Base-by-base conservation (phyloP, 2,329 filamentous ascomycete genomes). In the Gyromitra esculenta region DNA sequence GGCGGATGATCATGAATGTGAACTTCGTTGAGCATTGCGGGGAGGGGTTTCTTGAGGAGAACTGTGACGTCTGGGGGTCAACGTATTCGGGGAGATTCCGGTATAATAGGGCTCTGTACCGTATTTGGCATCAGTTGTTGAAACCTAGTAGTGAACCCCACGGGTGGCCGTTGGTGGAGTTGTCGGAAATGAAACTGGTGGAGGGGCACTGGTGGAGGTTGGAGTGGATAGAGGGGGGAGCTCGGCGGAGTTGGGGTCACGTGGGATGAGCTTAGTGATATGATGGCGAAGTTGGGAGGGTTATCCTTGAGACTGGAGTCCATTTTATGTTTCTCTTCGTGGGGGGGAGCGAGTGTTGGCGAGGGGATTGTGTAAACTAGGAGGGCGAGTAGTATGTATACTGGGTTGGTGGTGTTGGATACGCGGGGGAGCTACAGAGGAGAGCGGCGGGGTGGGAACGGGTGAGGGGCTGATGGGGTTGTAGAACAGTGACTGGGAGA, bases 381-480 rank as follows among this genome's bases (percentile, higher is more conserved):
- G 56, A 39, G 25, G 75, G 56, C n/a, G 60, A 43, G 2, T 77
- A 45, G 25, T 3, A 31, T 65, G 65, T 50, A 78, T 63, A 43
- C 75, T 18, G 18, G 35, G 45, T 18, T 35, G 6, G 45, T 50
- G 54, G 69, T 37, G 45, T 7, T 64, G 39, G 54, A 50, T 45
- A 18, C 18, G 63, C 37, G 25, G 21, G 43, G 62, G 48, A 62
- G 52, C 31, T 64, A n/a, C 48, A 18, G 15, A 18, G 74, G 18
- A 73, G 48, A 21, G 18, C 18, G 18, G 18, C 18, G 9, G 18
- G 70, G 59, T 37, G 56, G 64, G 52, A 67, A 57, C 41, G 67
- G 39, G 62, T 43, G 43, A 62, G 71, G 54, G 52, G 65, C 18
- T 48, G 62, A 50, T 31, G 59, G 41, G 66, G 73, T 37, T 68